Conservation (phyloP, 169 alveolate genomes). For the Eimeria tenella region DNA sequence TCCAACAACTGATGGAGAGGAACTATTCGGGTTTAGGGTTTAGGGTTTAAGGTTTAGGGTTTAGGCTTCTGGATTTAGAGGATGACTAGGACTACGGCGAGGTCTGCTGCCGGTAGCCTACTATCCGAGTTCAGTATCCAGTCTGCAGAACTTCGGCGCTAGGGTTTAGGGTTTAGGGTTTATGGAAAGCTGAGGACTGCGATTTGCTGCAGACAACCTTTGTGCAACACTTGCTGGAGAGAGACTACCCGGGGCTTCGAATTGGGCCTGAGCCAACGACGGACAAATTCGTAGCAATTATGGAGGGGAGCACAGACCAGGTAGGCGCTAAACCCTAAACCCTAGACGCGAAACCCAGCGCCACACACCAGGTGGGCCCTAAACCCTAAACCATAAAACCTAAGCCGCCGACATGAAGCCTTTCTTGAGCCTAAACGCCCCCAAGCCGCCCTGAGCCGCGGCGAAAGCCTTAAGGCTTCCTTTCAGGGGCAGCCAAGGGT, state of each 20-base stretch:
- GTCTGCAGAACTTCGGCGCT: slow-evolving; percentile 22
- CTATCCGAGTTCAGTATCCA: not conserved
- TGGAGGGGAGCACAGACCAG: slow-evolving; percentile 83
- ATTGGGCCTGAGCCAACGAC: slow-evolving; percentile 93
- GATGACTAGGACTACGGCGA: too few relatives aligned
- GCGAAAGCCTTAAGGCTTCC: not conserved
- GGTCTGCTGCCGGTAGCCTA: too few relatives aligned
- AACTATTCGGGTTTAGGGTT: not conserved
- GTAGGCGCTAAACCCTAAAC: slow-evolving; percentile 67
- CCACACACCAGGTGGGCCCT: not conserved
- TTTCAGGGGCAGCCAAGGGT: not conserved
- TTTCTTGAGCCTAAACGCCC: too few relatives aligned
- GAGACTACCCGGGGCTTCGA: slow-evolving; percentile 86
- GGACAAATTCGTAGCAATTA: slow-evolving; percentile 87
- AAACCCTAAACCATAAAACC: not conserved
- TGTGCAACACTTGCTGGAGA: slow-evolving; percentile 84
- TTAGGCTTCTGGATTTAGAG: slow-evolving; percentile 65
- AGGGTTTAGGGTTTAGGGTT: slow-evolving; percentile 71
- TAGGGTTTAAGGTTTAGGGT: not conserved
- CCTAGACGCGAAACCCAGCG: slow-evolving; percentile 27
- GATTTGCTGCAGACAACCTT: slow-evolving; percentile 80
- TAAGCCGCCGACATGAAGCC: not conserved
- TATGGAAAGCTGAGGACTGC: not conserved
- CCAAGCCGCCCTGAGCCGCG: too few relatives aligned
- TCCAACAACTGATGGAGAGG: not conserved